A percentile compares a stretch with the other conserved stretches of the same genome.
Evolutionary conservation across 208 protist species (phyloP).

Genomic region (Leishmania turanica): DNA sequence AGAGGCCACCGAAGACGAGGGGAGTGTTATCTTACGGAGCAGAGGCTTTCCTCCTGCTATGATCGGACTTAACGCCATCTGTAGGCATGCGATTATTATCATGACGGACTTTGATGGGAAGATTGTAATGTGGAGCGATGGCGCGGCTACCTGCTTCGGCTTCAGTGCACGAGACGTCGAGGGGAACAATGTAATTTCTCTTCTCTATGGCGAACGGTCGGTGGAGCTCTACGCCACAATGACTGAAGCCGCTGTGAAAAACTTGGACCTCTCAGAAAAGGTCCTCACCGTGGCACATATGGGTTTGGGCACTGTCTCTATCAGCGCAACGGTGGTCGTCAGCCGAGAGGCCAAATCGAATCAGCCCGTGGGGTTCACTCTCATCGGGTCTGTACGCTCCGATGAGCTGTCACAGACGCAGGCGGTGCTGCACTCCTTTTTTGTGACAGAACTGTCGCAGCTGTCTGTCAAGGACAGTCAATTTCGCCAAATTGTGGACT

Average conservation of each 20-base stretch:
- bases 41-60: slow-evolving; percentile 36
- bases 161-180: slow-evolving; percentile 59
- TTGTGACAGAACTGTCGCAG: slow-evolving; percentile 46
- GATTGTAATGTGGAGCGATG: slow-evolving; percentile 62
- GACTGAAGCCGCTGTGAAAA: slow-evolving; percentile 53
- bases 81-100: slow-evolving; percentile 47
- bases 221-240: slow-evolving; percentile 64
- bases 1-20: slow-evolving; percentile 56
- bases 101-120: slow-evolving; percentile 55
- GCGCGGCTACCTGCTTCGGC: slow-evolving; percentile 40
- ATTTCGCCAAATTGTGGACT: slow-evolving; percentile 56
- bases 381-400: slow-evolving; percentile 60
- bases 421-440: slow-evolving; percentile 58
- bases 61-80: slow-evolving; percentile 45
- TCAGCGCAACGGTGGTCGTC: slow-evolving; percentile 47
- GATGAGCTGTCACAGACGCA: slow-evolving; percentile 52
- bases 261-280: slow-evolving; percentile 45
- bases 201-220: slow-evolving; percentile 65
- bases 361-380: slow-evolving; percentile 44
- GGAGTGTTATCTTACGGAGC: slow-evolving; percentile 36
- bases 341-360: slow-evolving; percentile 40
- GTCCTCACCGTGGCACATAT: slow-evolving; percentile 50
- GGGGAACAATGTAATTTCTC: slow-evolving; percentile 58
- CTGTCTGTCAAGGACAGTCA: slow-evolving; percentile 39
- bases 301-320: slow-evolving; percentile 54